Evolutionary conservation across 306 rosid species (phyloP).

Genomic region (Castanea crenata): DNA sequence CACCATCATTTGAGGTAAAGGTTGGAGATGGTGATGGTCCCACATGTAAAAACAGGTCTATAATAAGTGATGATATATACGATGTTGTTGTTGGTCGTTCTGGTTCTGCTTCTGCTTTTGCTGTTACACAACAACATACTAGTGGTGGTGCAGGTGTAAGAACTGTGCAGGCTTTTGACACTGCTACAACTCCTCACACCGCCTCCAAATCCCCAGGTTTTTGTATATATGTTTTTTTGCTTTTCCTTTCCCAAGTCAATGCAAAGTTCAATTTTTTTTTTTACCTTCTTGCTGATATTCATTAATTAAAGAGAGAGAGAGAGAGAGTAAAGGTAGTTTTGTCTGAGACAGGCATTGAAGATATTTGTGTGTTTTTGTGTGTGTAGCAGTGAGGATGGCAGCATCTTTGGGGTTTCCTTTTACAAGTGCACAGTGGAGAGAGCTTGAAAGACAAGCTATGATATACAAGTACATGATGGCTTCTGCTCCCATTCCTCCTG

Average conservation of each 20-base stretch:
- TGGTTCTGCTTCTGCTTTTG: slow-evolving; percentile 19
- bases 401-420: slow-evolving; percentile 63
- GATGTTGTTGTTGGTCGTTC: slow-evolving; percentile 13
- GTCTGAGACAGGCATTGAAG: slow-evolving; percentile 22
- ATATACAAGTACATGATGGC: slow-evolving; percentile 84
- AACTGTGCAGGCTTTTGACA: slow-evolving; percentile 59
- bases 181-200: slow-evolving; percentile 23
- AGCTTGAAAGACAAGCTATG: slow-evolving; percentile 85
- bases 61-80: slow-evolving; percentile 31
- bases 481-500: slow-evolving; percentile 65
- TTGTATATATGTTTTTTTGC: background rate
- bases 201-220: slow-evolving; percentile 59
- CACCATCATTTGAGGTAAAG: slow-evolving; percentile 15
- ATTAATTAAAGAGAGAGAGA: slow-evolving; percentile 20
- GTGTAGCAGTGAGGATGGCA: slow-evolving; percentile 47
- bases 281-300: background rate
- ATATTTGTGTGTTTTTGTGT: slow-evolving; percentile 8
- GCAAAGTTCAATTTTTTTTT: background rate
- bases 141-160: slow-evolving; percentile 31
- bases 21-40: slow-evolving; percentile 52
- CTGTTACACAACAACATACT: background rate
- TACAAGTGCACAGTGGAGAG: slow-evolving; percentile 76
- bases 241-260: background rate
- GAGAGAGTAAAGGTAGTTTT: slow-evolving; percentile 10
- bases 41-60: slow-evolving; percentile 35